Percentiles rank a stretch among this genome's conserved stretches.
phyloP scores from a whole-genome alignment of 768 basidiomycete genomes.

The Suillus spraguei region DNA sequence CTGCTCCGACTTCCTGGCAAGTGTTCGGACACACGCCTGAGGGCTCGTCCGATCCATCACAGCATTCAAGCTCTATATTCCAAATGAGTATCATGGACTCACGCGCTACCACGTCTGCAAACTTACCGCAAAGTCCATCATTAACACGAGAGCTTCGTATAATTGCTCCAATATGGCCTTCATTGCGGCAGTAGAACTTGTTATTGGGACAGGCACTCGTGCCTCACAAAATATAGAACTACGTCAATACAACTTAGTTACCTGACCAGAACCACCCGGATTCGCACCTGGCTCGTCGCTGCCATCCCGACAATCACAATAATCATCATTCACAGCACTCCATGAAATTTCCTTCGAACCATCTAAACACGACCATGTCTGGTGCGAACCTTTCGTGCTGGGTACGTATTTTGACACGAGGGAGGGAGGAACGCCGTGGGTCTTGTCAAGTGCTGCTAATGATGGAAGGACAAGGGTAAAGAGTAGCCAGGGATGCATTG shows the following conservation, averaged over 20 bases:
- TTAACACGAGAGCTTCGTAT: slow-evolving; percentile 84
- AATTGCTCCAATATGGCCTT: slow-evolving; percentile 80
- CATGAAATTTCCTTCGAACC: slow-evolving; percentile 78
- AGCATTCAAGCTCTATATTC: slow-evolving; percentile 82
- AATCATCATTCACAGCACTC: slow-evolving; percentile 89
- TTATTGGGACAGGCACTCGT: slow-evolving; percentile 82
- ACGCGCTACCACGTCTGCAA: background rate
- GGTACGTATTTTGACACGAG: slow-evolving; percentile 60
- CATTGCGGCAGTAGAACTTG: slow-evolving; percentile 83
- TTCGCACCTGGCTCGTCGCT: slow-evolving; percentile 87
- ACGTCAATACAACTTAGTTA: slow-evolving; percentile 15
- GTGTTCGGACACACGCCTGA: slow-evolving; percentile 76
- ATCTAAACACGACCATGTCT: slow-evolving; percentile 78
- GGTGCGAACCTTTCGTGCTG: slow-evolving; percentile 38
- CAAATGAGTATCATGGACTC: slow-evolving; percentile 17
- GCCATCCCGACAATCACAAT: slow-evolving; percentile 93
- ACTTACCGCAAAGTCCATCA: slow-evolving; percentile 91
- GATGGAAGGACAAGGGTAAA: slow-evolving; percentile 39
- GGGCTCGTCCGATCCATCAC: slow-evolving; percentile 94
- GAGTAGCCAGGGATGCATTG: slow-evolving; percentile 56
- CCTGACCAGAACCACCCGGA: slow-evolving; percentile 10
- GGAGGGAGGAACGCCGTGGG: slow-evolving; percentile 58
- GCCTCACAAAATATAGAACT: slow-evolving; percentile 44
- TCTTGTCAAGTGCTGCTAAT: slow-evolving; percentile 48
- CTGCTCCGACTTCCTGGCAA: slow-evolving; percentile 77